Percentiles rank a stretch among this genome's conserved stretches.
These are phyloP conservation scores for Stachybotrys echinatus DNA, from an alignment of 2,329 filamentous ascomycete species.

Conservation along the genomic window DNA sequence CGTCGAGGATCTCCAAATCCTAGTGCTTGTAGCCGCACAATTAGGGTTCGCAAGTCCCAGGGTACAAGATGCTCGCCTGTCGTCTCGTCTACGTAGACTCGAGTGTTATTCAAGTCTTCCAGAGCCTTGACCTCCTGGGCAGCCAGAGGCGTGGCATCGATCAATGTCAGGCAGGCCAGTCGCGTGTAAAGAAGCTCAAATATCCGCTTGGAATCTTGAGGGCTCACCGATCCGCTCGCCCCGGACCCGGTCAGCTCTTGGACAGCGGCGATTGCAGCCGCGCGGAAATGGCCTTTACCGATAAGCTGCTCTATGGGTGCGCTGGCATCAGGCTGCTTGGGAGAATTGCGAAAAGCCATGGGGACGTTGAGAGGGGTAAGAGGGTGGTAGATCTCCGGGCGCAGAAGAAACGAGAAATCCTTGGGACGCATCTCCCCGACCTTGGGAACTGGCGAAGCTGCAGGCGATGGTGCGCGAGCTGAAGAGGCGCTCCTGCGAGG, in stretches of 20 bases:
- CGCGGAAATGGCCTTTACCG: slow-evolving; percentile 69
- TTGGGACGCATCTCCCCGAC: slow-evolving; percentile 36
- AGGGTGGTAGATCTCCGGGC: slow-evolving; percentile 77
- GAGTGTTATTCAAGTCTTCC: slow-evolving; percentile 53
- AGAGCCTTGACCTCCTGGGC: slow-evolving; percentile 61
- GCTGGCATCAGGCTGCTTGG: slow-evolving; percentile 56
- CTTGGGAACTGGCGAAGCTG: slow-evolving; percentile 20
- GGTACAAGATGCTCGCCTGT: slow-evolving; percentile 65
- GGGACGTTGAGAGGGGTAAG: slow-evolving; percentile 60
- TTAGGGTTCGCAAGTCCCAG: slow-evolving; percentile 80
- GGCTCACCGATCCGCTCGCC: slow-evolving; percentile 36
- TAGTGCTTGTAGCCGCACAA: slow-evolving; percentile 77
- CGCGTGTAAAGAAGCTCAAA: slow-evolving; percentile 77
- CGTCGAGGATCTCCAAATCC: slow-evolving; percentile 80
- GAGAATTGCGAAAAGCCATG: slow-evolving; percentile 62
- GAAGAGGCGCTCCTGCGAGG: slow-evolving; percentile 13
- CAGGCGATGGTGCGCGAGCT: slow-evolving; percentile 15
- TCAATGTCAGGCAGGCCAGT: slow-evolving; percentile 74
- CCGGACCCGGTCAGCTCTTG: slow-evolving; percentile 51
- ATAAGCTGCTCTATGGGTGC: slow-evolving; percentile 66
- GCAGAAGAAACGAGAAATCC: slow-evolving; percentile 76
- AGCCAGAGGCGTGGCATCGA: slow-evolving; percentile 65
- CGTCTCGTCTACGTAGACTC: slow-evolving; percentile 50
- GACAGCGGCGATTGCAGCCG: slow-evolving; percentile 65
- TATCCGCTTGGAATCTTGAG: slow-evolving; percentile 59